Evolutionary conservation across 495 filamentous ascomycete genomes (phyloP).

Genomic region (Antarctomyces pellizariae): DNA sequence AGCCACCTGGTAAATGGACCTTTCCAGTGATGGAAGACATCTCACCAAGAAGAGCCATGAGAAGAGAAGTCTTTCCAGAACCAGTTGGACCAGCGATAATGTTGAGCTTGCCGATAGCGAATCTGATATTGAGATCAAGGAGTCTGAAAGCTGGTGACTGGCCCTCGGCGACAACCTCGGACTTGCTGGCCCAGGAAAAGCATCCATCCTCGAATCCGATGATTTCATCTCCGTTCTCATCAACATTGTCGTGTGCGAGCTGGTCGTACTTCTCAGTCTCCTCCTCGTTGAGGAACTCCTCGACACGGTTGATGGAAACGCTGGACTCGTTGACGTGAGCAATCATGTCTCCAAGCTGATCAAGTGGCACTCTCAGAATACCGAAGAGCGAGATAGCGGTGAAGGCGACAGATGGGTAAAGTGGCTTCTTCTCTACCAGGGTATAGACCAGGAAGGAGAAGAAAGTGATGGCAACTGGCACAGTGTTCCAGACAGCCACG

Average conservation of each 20-base stretch:
- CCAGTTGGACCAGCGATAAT: constrained; percentile 85
- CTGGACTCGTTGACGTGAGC: constrained; percentile 95
- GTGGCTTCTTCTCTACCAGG: constrained; percentile 62
- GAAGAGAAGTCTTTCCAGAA: constrained; percentile 78
- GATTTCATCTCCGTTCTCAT: constrained; percentile 32
- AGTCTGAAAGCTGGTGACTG: constrained; percentile 22
- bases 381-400: constrained; percentile 91
- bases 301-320: constrained; percentile 89
- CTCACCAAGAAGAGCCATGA: constrained; percentile 93
- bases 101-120: constrained; percentile 32
- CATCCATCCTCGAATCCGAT: constrained; percentile 73
- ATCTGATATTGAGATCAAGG: constrained; percentile 13
- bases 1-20: constrained; percentile 62
- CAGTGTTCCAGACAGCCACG: constrained; percentile 89
- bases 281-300: constrained; percentile 82
- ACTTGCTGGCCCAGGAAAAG: constrained; percentile 60
- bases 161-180: constrained; percentile 12
- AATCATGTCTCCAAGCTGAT: constrained; percentile 97
- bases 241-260: constrained; percentile 35
- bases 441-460: constrained; percentile 90
- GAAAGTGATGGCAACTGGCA: constrained; percentile 86
- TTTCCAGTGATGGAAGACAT: constrained; percentile 72
- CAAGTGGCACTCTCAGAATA: constrained; percentile 79
- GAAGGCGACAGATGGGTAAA: constrained; percentile 88
- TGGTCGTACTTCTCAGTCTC: constrained; percentile 96